Conservation (phyloP, 1,284 basidiomycete genomes). For the Wolfiporia cocos region DNA sequence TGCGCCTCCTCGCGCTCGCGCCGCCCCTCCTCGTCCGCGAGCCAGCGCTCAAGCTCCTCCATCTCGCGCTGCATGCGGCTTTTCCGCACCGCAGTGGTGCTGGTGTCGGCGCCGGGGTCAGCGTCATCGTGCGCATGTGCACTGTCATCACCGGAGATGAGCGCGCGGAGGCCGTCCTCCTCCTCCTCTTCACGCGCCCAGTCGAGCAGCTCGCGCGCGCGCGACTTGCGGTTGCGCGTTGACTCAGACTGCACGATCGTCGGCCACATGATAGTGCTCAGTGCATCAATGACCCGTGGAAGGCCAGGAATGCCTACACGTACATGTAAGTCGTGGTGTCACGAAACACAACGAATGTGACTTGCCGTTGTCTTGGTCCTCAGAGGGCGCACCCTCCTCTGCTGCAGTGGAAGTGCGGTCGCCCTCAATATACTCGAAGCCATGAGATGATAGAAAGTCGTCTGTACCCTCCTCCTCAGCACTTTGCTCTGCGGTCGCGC, state of each 20-base stretch:
- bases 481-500: conserved; percentile 1
- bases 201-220: conserved; percentile 27
- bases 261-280: conserved; percentile 84
- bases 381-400: conserved; percentile 17
- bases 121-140: conserved; percentile 6
- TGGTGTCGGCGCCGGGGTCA: conserved; percentile 5
- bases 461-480: conserved; percentile 50
- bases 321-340: neutral
- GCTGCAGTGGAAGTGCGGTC: conserved; percentile 19
- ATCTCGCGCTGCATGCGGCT: conserved; percentile 42
- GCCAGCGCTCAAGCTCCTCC: conserved; percentile 55
- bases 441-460: conserved; percentile 54
- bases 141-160: conserved; percentile 21
- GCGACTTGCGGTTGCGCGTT: conserved; percentile 24
- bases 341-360: neutral
- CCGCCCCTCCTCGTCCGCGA: conserved; percentile 40
- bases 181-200: conserved; percentile 29
- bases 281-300: conserved; percentile 64
- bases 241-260: conserved; percentile 46
- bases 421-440: conserved; percentile 69
- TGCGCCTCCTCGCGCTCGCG: conserved; percentile 13
- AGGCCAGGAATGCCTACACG: conserved; percentile 50
- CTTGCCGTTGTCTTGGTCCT: conserved; percentile 22
- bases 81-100: conserved; percentile 18
- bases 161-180: conserved; percentile 28